Conservation (phyloP, 1,284 basidiomycete genomes). For the Ceratobasidium sp. region DNA sequence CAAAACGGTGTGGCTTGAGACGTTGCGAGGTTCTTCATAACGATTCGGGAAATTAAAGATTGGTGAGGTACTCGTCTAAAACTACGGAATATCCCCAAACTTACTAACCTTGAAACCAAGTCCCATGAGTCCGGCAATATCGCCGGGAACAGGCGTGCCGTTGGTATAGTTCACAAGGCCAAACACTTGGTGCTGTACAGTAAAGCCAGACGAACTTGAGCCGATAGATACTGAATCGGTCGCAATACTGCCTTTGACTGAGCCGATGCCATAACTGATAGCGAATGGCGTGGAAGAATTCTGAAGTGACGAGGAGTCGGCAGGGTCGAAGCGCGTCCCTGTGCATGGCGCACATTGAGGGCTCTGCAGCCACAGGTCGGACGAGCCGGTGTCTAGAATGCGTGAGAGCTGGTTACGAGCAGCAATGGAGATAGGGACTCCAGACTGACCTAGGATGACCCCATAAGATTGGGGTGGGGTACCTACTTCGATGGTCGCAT, state of each 20-base stretch:
- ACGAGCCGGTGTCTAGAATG: constrained; percentile 42
- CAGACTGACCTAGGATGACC: constrained; percentile 31
- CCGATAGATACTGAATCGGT: constrained; percentile 75
- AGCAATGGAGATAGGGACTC: neutral
- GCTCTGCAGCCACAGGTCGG: constrained; percentile 44
- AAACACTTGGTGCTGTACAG: constrained; percentile 67
- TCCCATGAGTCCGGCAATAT: constrained; percentile 36
- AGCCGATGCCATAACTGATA: constrained; percentile 86
- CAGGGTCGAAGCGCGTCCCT: constrained; percentile 56
- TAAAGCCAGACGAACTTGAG: constrained; percentile 65
- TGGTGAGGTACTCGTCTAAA: neutral
- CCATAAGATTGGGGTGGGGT: constrained; percentile 33
- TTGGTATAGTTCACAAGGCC: constrained; percentile 32
- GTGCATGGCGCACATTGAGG: constrained; percentile 19
- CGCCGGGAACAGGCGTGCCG: constrained; percentile 23
- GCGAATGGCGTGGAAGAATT: constrained; percentile 66
- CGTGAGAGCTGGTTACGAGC: neutral
- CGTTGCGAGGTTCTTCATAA: constrained; percentile 56
- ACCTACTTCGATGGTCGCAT: constrained; percentile 33
- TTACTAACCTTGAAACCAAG: constrained; percentile 35
- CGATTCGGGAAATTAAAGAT: neutral
- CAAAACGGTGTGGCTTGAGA: constrained; percentile 50
- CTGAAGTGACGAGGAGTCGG: constrained; percentile 64
- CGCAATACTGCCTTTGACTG: constrained; percentile 74
- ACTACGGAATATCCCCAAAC: neutral